Evolutionary conservation across 2,329 filamentous ascomycete genomes (phyloP), one percentile per base, ranked within the genome.

Genomic region (Sclerotinia sclerotiorum): DNA sequence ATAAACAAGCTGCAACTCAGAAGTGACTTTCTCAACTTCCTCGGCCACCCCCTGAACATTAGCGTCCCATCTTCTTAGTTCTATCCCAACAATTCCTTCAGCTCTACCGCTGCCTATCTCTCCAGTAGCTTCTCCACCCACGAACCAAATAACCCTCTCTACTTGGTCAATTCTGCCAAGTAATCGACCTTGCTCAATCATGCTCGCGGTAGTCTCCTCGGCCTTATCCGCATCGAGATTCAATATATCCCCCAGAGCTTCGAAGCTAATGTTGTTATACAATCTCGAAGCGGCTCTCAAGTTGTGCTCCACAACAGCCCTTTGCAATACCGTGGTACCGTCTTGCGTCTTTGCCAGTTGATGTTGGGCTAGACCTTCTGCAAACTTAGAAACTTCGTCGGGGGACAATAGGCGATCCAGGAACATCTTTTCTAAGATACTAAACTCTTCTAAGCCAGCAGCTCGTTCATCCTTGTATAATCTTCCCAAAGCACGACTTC

Each of bases 371-470:
- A 99, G 84, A 64, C 88, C 89, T 74, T 90, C 84, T 0, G 94
- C 90, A 77, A 99, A 99, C 67, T 91, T 89, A 49, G 89, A 87
- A 54, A 97, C 93, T 80, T 99, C 95, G n/a, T 84, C 85, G 0
- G 90, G 87, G 0, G 87, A 87, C 61, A 99, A 84, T 4, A 99
- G 83, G 7, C 94, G 88, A 79, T 98, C 93, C 61, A 98, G 84
- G 79, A 97, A 97, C 87, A 99, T 98, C 83, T 98, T 98, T 82
- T 98, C 95, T 19, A 99, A 82, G 66, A 99, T 97, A 61, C 88
- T 84, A 77, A 91, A 94, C 80, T 98, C 92, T 44, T 90, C 87
- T 2, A 95, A 86, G 62, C 88, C 86, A 4, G 84, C 82, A 0
- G 92, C 86, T 42, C 95, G 87, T 73, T 98, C 95, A 79, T 99